These are phyloP conservation scores for Cryptosporidium xiaoi DNA, from an alignment of 169 alveolate genomes.

Conservation along the genomic window DNA sequence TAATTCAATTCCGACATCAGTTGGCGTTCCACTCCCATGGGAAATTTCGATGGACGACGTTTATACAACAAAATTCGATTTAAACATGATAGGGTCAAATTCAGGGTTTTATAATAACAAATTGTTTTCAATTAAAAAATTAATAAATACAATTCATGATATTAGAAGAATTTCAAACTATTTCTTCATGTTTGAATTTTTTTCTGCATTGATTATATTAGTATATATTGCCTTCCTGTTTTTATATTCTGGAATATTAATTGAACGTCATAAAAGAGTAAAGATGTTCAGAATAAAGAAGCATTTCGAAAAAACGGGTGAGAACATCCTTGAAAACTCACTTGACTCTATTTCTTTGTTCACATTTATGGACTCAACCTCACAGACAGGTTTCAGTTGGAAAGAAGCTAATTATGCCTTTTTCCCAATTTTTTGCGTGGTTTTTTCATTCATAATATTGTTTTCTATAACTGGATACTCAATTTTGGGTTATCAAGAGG, in stretches of 20 bases:
- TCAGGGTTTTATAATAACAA: slow-evolving; percentile 68
- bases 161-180: slow-evolving; percentile 22
- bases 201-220: slow-evolving; percentile 38
- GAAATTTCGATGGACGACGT: background rate
- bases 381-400: slow-evolving; percentile 71
- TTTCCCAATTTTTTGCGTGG: slow-evolving; percentile 39
- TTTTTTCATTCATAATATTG: slow-evolving; percentile 19
- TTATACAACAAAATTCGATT: background rate
- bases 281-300: slow-evolving; percentile 30
- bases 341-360: slow-evolving; percentile 54
- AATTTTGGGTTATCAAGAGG: slow-evolving; percentile 49
- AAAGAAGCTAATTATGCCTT: slow-evolving; percentile 53
- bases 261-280: slow-evolving; percentile 28
- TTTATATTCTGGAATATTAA: slow-evolving; percentile 25
- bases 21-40: slow-evolving; percentile 50
- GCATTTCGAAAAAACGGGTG: slow-evolving; percentile 42
- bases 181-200: slow-evolving; percentile 32
- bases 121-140: slow-evolving; percentile 24
- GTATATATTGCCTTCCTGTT: slow-evolving; percentile 20
- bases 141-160: slow-evolving; percentile 9
- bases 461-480: slow-evolving; percentile 62
- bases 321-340: slow-evolving; percentile 18
- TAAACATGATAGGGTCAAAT: slow-evolving; percentile 62
- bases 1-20: slow-evolving; percentile 49
- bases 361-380: slow-evolving; percentile 59